Conservation (phyloP, 2,329 filamentous ascomycete species). For the Teratosphaeria nubilosa region DNA sequence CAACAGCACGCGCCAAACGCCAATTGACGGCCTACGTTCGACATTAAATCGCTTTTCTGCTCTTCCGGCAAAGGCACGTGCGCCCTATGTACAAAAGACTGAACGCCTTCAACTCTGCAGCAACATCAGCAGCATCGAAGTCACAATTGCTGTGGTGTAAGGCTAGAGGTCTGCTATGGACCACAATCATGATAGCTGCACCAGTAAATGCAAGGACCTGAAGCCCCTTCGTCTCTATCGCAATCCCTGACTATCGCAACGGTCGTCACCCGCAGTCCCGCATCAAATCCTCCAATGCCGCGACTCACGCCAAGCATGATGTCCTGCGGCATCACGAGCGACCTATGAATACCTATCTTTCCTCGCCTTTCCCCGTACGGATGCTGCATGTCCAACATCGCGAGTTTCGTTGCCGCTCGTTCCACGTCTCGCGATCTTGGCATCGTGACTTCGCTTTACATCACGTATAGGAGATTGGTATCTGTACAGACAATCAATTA, state of each 20-base stretch:
- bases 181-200: neutral
- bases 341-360: neutral
- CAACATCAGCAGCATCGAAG: neutral
- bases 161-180: neutral
- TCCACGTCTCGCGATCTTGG: neutral
- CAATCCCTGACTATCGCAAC: neutral
- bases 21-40: neutral
- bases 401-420: neutral
- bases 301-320: neutral
- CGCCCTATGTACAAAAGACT: neutral
- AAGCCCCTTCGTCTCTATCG: neutral
- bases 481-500: conserved; percentile 18
- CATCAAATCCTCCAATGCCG: neutral
- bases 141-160: neutral
- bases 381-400: neutral
- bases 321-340: neutral
- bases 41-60: neutral
- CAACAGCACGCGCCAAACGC: neutral
- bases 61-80: neutral
- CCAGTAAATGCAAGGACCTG: neutral
- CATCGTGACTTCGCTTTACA: conserved; percentile 20
- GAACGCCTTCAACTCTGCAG: neutral
- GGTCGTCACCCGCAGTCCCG: neutral
- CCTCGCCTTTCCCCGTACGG: neutral
- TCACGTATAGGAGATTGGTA: conserved; percentile 35